A percentile compares a stretch with the other conserved stretches of the same genome.
Evolutionary conservation across 805 yeast species (phyloP).

Genomic region (Candida boleticola): DNA sequence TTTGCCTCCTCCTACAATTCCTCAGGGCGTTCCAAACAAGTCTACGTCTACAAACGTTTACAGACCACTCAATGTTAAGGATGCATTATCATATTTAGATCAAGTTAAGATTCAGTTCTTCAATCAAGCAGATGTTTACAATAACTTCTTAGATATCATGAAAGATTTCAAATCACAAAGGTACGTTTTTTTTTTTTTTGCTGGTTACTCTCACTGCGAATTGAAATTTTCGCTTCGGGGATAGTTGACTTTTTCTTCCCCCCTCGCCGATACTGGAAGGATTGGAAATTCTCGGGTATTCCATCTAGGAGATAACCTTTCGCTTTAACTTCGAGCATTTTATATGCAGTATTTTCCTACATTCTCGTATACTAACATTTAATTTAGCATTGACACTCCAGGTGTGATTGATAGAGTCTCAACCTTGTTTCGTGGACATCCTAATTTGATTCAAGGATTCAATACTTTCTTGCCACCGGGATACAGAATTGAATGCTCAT

Average conservation of each 20-base stretch:
- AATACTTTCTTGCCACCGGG: conserved; percentile 98
- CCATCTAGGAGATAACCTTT: no score
- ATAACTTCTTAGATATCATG: conserved; percentile 95
- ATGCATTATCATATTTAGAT: conserved; percentile 91
- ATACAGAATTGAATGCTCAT: conserved; percentile 86
- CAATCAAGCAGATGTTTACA: conserved; percentile 92
- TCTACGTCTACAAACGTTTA: conserved; percentile 46
- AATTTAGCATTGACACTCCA: conserved; percentile 80
- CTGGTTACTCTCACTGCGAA: neutral
- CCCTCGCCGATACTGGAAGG: no score
- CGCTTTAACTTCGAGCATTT: no score
- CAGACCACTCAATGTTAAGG: conserved; percentile 90
- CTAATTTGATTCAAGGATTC: conserved; percentile 91
- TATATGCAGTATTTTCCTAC: no score
- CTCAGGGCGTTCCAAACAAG: conserved; percentile 39
- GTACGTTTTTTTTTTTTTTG: conserved; percentile 35
- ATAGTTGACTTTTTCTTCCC: no score
- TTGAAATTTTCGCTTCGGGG: no score
- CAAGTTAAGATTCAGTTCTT: conserved; percentile 92
- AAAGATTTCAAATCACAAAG: conserved; percentile 96
- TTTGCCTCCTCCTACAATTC: conserved; percentile 15
- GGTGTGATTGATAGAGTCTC: conserved; percentile 98
- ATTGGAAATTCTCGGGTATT: no score
- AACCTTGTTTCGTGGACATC: conserved; percentile 86
- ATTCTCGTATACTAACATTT: conserved; percentile 17